A percentile compares a stretch with the other conserved stretches of the same genome.
Evolutionary conservation across 2,329 filamentous ascomycete species (phyloP).

Genomic region (Aspergillus tamarii): DNA sequence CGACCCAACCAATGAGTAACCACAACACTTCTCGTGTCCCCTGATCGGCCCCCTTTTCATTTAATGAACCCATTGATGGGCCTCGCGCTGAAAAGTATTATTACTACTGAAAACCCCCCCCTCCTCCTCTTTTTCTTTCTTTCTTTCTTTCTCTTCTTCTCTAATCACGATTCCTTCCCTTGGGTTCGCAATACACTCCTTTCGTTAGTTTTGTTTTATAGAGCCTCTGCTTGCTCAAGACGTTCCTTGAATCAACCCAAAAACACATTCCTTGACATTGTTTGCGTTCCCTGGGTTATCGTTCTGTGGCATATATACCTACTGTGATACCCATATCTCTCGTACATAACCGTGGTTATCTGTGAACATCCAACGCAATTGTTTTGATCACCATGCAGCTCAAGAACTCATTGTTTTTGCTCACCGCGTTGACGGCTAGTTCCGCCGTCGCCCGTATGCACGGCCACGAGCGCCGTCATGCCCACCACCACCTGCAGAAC

Average conservation of each 20-base stretch:
- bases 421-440: constrained; percentile 42
- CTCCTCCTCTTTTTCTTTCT: constrained; percentile 11
- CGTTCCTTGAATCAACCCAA: constrained; percentile 3
- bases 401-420: constrained; percentile 41
- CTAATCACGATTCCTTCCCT: not conserved
- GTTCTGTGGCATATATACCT: not conserved
- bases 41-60: constrained; percentile 28
- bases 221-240: not conserved
- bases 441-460: constrained; percentile 40
- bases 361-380: not conserved
- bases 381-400: constrained; percentile 37
- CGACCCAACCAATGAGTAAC: constrained; percentile 16
- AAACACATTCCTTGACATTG: not conserved
- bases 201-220: not conserved
- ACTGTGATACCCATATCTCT: constrained; percentile 24
- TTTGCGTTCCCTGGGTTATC: constrained; percentile 10
- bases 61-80: constrained; percentile 16
- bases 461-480: constrained; percentile 44
- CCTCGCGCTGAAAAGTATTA: constrained; percentile 10
- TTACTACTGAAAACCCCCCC: constrained; percentile 11
- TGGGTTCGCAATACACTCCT: constrained; percentile 17
- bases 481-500: constrained; percentile 23
- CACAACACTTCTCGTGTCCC: constrained; percentile 7
- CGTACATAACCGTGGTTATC: constrained; percentile 10
- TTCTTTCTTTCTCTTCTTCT: constrained; percentile 9